Evolutionary conservation across 257 asterid genomes (phyloP).

Genomic region (Capsicum chinense): DNA sequence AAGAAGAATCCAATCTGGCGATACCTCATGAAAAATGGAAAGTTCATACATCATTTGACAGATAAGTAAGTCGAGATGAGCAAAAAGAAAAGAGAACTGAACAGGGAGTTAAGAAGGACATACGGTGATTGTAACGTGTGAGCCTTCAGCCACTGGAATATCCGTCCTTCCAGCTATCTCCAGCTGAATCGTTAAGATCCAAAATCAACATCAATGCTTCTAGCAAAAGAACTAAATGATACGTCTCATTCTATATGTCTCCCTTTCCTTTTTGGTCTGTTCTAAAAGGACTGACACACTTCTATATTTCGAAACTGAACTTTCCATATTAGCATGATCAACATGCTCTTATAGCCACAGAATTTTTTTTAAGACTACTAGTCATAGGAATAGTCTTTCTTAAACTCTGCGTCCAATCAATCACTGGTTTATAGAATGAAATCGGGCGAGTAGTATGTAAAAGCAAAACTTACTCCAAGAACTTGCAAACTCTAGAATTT

Average conservation of each 20-base stretch:
- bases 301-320: not conserved
- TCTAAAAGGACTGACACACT: not conserved
- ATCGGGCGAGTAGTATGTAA: not conserved
- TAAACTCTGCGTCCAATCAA: not conserved
- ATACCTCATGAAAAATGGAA: not conserved
- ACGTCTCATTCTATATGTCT: not conserved
- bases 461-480: no score
- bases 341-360: not conserved
- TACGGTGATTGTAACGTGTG: constrained; percentile 90
- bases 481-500: not conserved
- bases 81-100: constrained; percentile 9
- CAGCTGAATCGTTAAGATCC: constrained; percentile 53
- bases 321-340: not conserved
- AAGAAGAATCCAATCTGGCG: not conserved
- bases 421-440: not conserved
- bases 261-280: not conserved
- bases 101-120: constrained; percentile 33
- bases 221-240: not conserved
- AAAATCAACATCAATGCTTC: not conserved
- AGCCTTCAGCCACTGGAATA: constrained; percentile 97
- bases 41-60: not conserved
- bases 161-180: constrained; percentile 91
- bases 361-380: not conserved
- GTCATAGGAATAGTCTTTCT: not conserved
- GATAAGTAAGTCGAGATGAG: not conserved